Conservation (phyloP, 768 basidiomycete species). For the Cystoderma amianthinum region DNA sequence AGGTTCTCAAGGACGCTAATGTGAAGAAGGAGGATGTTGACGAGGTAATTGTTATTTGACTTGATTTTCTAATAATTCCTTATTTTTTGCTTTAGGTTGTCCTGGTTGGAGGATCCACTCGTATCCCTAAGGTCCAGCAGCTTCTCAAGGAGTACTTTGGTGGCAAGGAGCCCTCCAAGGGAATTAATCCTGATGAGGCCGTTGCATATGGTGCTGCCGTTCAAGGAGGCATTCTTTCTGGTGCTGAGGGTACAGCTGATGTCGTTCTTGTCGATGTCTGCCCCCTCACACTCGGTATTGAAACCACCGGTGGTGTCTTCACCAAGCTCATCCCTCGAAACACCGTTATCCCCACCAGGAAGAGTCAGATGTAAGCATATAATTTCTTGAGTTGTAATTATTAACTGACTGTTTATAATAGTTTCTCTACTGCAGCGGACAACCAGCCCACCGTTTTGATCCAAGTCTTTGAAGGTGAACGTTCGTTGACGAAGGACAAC, state of each 20-base stretch:
- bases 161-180: conserved; percentile 57
- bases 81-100: conserved; percentile 23
- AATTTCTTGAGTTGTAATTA: neutral
- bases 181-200: conserved; percentile 70
- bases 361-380: conserved; percentile 27
- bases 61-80: neutral
- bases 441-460: conserved; percentile 88
- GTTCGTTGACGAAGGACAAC: conserved; percentile 86
- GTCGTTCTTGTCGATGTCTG: conserved; percentile 54
- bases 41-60: conserved; percentile 31
- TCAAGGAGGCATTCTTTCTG: conserved; percentile 60
- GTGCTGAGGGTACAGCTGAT: conserved; percentile 45
- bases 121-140: conserved; percentile 65
- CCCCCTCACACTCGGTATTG: conserved; percentile 51
- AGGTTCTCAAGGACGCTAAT: conserved; percentile 75
- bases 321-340: conserved; percentile 43
- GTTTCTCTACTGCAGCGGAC: conserved; percentile 85
- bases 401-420: conserved; percentile 7
- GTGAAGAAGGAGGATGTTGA: conserved; percentile 76
- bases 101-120: conserved; percentile 58
- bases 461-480: conserved; percentile 88
- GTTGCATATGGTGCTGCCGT: conserved; percentile 71
- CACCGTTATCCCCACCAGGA: conserved; percentile 46
- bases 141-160: conserved; percentile 59
- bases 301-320: conserved; percentile 62